A percentile compares a stretch with the other conserved stretches of the same genome.
These are phyloP conservation scores for Yamadazyma trypodendri DNA, from an alignment of 1,139 yeast species.

Conservation along the genomic window DNA sequence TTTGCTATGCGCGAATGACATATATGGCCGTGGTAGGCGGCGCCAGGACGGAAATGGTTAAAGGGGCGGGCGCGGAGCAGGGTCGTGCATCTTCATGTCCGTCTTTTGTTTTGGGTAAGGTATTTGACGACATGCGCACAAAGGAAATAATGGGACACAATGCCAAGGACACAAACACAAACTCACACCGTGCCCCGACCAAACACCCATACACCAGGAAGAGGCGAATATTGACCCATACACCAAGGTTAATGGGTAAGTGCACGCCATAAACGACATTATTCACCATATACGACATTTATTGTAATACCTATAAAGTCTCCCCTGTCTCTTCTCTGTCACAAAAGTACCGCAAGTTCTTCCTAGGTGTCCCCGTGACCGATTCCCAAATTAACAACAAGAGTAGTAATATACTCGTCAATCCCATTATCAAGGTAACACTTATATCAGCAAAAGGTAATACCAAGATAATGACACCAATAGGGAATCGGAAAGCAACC, in stretches of 20 bases:
- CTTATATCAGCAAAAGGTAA: slow-evolving; percentile 46
- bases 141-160: too few species aligned
- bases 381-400: slow-evolving; percentile 37
- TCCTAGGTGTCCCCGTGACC: slow-evolving; percentile 27
- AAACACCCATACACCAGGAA: neutral
- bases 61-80: too few species aligned
- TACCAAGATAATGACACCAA: slow-evolving; percentile 39
- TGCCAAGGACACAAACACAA: too few species aligned
- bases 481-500: slow-evolving; percentile 38
- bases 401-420: slow-evolving; percentile 33
- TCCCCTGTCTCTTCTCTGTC: neutral
- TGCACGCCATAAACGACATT: too few species aligned
- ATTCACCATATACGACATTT: neutral
- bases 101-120: too few species aligned
- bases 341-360: slow-evolving; percentile 11
- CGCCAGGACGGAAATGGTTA: too few species aligned
- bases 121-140: too few species aligned
- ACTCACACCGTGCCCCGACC: neutral
- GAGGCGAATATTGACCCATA: neutral
- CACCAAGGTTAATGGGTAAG: neutral
- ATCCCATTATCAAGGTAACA: slow-evolving; percentile 45
- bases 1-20: too few species aligned
- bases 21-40: too few species aligned
- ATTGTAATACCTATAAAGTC: neutral
- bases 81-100: too few species aligned